phyloP scores from a whole-genome alignment of 2,329 filamentous ascomycete genomes.

The Fusarium fujikuroi region DNA sequence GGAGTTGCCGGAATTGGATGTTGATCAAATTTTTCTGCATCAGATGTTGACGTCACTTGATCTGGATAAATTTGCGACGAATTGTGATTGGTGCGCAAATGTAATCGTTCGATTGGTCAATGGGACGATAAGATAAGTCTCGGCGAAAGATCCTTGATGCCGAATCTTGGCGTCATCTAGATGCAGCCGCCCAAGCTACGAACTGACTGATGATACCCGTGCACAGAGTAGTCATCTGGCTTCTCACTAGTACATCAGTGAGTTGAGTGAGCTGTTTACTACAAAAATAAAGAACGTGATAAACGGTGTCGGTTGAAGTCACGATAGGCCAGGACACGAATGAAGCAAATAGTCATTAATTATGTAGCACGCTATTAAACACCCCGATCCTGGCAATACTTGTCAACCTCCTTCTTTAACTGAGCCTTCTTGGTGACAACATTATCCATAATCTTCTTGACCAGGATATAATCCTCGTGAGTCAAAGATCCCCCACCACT shows the following conservation, averaged over 20 bases:
- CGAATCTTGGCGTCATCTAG: background rate
- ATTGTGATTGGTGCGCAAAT: conserved; percentile 14
- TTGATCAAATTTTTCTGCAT: background rate
- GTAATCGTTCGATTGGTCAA: background rate
- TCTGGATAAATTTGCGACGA: background rate
- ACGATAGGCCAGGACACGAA: too few species aligned
- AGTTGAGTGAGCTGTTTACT: too few species aligned
- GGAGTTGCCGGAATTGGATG: conserved; percentile 10
- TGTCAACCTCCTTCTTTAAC: conserved; percentile 77
- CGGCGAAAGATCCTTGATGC: background rate
- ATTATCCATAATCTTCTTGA: conserved; percentile 70
- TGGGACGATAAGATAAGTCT: conserved; percentile 4
- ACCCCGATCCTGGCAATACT: conserved; percentile 75
- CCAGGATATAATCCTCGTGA: conserved; percentile 23
- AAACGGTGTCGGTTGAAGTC: too few species aligned
- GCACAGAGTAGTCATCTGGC: background rate
- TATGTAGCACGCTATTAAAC: conserved; percentile 40
- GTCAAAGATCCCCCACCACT: conserved; percentile 30
- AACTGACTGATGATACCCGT: background rate
- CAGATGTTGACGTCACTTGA: conserved; percentile 12
- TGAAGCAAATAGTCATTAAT: background rate
- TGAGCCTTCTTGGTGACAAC: conserved; percentile 72
- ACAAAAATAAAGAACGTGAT: too few species aligned
- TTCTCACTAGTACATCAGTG: background rate
- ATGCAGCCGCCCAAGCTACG: background rate